Percentiles rank a stretch among this genome's conserved stretches.
These are phyloP conservation scores for Protomyces pachydermus DNA, from an alignment of 1,139 yeast genomes.

Conservation along the genomic window DNA sequence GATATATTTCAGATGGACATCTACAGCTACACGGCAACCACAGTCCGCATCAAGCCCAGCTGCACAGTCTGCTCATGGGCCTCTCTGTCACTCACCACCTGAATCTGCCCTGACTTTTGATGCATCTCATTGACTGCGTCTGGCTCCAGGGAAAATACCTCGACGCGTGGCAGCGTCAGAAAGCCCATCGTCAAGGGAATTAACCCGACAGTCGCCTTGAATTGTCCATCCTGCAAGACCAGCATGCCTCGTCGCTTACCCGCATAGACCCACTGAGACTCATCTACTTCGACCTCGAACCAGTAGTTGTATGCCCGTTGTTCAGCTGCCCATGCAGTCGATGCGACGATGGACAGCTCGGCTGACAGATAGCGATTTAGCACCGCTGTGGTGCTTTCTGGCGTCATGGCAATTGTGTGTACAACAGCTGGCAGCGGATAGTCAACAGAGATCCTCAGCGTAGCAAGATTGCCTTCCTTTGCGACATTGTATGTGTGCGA, in stretches of 20 bases:
- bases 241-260: slow-evolving; percentile 6
- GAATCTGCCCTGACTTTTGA: background rate
- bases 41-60: background rate
- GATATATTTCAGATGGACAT: background rate
- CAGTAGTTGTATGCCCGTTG: background rate
- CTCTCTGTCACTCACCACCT: background rate
- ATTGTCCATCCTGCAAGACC: background rate
- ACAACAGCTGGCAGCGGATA: background rate
- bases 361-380: background rate
- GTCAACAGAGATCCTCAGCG: background rate
- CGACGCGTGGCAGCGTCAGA: background rate
- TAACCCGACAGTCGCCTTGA: background rate
- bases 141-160: background rate
- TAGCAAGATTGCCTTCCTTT: background rate
- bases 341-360: background rate
- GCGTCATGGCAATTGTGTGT: background rate
- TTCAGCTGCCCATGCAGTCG: background rate
- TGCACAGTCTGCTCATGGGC: background rate
- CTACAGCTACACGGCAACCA: background rate
- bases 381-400: background rate
- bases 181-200: background rate
- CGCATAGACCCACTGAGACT: slow-evolving; percentile 3
- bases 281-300: slow-evolving; percentile 12
- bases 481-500: background rate
- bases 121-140: background rate